Evolutionary conservation across 768 basidiomycete genomes (phyloP), one percentile per base, ranked within the genome.

Genomic region (Suillus subaureus): DNA sequence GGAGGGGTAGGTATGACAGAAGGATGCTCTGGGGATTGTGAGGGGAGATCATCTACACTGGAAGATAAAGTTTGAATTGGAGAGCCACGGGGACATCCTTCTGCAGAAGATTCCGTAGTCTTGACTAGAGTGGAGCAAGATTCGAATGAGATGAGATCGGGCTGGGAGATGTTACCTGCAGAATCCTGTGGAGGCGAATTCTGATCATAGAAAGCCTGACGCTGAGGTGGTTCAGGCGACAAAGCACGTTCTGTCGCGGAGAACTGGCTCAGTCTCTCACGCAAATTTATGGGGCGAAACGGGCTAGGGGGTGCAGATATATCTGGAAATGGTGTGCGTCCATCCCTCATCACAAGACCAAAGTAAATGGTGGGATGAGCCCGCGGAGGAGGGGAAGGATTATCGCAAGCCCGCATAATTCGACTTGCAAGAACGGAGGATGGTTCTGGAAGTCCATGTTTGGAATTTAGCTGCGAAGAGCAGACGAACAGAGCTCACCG

Each of bases 341-440:
- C 65, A 6, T 69, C 62, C 65, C 66, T 68, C 64, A 64, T 70
- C 28, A 69, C 67, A 3, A 66, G 49, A 26, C 28, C 35, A 54
- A 69, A 73, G 64, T 65, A 55, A 2, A 62, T 37, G 21, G 69
- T 65, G 49, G 70, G 61, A 42, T 69, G 64, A 23, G 69, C 68
- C 52, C 60, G 68, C 35, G 86, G 86, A 6, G 86, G 86, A 21
- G 91, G 91, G 21, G 91, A 93, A 21, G 92, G 92, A 70, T 93
- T 93, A 70, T 87, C 87, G 64, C 86, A 84, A 61, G 92, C 91
- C 60, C 86, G 83, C 54, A 89, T 82, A 55, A 93, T 85, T 75
- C 78, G 87, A 67, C 79, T 85, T 39, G 89, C 92, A 58, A 93
- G 79, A 6, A 82, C 81, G 63, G 89, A 89, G 2, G 90, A 85